These are phyloP conservation scores for Annona squamosa DNA, from an alignment of 164 flowering plant genomes.

Conservation along the genomic window DNA sequence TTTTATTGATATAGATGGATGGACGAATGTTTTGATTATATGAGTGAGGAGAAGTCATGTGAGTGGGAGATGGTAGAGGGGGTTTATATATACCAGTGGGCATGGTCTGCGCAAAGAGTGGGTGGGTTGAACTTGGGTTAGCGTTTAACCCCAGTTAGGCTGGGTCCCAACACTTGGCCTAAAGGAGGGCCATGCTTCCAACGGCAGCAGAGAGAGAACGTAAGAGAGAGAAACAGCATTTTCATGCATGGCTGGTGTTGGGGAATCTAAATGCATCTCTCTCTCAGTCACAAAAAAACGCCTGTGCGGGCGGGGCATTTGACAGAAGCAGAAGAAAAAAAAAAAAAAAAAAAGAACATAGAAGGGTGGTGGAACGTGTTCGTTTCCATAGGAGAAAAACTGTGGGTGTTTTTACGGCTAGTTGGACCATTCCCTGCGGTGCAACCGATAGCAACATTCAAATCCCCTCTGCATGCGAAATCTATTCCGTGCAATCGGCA, in stretches of 20 bases:
- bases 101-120: neutral
- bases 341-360: too few relatives aligned
- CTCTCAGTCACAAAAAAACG: constrained; percentile 7
- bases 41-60: neutral
- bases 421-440: neutral
- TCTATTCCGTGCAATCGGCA: too few relatives aligned
- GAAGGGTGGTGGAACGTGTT: neutral
- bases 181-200: constrained; percentile 49
- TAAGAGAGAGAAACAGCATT: constrained; percentile 2
- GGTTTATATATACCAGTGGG: neutral
- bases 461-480: too few relatives aligned
- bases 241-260: constrained; percentile 9
- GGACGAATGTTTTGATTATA: neutral
- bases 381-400: neutral
- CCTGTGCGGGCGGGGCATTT: neutral
- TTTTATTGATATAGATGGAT: neutral
- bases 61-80: neutral
- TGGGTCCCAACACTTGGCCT: constrained; percentile 45
- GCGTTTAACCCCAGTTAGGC: constrained; percentile 26
- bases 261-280: constrained; percentile 6
- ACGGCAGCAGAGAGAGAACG: constrained; percentile 12
- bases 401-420: neutral
- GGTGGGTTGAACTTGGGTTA: constrained; percentile 8
- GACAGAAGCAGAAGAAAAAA: too few relatives aligned
- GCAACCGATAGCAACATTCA: too few relatives aligned